These are phyloP conservation scores for Septoria linicola DNA, from an alignment of 2,329 filamentous ascomycete species.

Conservation along the genomic window DNA sequence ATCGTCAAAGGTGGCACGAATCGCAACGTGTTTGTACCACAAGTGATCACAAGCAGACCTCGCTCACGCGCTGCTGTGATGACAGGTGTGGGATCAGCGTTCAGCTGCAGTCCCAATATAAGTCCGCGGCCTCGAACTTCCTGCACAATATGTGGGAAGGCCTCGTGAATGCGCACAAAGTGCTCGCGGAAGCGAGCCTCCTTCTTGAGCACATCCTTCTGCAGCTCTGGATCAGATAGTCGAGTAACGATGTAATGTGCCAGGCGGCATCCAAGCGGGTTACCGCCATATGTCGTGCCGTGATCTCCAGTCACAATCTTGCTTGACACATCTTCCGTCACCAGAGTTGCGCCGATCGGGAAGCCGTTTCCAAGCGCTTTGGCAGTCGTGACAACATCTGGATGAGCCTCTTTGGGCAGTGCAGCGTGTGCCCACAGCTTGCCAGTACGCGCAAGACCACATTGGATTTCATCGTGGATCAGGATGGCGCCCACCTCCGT, in stretches of 20 bases:
- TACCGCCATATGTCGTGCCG: conserved; percentile 91
- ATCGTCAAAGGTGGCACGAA: conserved; percentile 89
- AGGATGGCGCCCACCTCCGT: conserved; percentile 83
- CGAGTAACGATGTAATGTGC: conserved; percentile 82
- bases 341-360: conserved; percentile 81
- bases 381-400: conserved; percentile 88
- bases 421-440: conserved; percentile 82
- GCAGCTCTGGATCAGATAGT: conserved; percentile 69
- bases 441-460: conserved; percentile 83
- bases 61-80: conserved; percentile 84
- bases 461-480: conserved; percentile 97
- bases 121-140: conserved; percentile 82
- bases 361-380: conserved; percentile 97
- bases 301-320: conserved; percentile 77
- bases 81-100: conserved; percentile 68
- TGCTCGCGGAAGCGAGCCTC: conserved; percentile 59
- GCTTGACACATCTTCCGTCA: conserved; percentile 65
- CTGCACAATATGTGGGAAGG: conserved; percentile 68
- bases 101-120: conserved; percentile 83
- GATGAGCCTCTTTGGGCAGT: conserved; percentile 76
- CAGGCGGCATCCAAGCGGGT: conserved; percentile 79
- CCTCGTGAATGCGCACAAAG: conserved; percentile 56
- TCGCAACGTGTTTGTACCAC: conserved; percentile 84
- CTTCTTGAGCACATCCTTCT: conserved; percentile 68
- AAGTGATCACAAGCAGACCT: conserved; percentile 86